Conservation (phyloP, 768 basidiomycete genomes). For the Boletellus sp. region DNA sequence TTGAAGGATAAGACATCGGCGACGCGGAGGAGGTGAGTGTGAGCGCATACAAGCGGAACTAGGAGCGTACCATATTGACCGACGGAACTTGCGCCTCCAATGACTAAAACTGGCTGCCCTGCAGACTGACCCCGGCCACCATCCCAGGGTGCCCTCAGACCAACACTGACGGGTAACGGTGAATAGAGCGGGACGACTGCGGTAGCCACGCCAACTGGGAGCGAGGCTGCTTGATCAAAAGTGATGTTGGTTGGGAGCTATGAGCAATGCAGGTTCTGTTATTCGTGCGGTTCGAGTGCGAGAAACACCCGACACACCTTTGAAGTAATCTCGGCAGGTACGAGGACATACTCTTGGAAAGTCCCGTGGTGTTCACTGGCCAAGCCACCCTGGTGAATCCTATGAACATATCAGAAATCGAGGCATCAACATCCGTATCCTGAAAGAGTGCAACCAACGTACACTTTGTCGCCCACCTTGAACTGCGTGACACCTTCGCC, state of each 20-base stretch:
- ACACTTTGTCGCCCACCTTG: conserved; percentile 32
- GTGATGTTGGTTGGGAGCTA: conserved; percentile 35
- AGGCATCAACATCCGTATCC: neutral
- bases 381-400: conserved; percentile 17
- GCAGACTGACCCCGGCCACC: conserved; percentile 27
- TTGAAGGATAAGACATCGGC: neutral
- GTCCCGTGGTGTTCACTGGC: conserved; percentile 2
- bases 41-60: neutral
- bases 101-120: conserved; percentile 32
- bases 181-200: conserved; percentile 34
- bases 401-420: neutral
- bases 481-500: conserved; percentile 38
- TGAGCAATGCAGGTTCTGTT: conserved; percentile 14
- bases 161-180: conserved; percentile 23
- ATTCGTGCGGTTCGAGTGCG: neutral
- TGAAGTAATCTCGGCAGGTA: conserved; percentile 19
- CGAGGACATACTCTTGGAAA: conserved; percentile 29
- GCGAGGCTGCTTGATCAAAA: conserved; percentile 37
- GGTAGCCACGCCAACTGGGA: conserved; percentile 33
- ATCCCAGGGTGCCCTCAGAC: conserved; percentile 34
- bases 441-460: neutral
- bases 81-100: conserved; percentile 37
- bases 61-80: conserved; percentile 34
- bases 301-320: conserved; percentile 6
- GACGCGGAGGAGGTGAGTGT: no score